Conservation (phyloP, 257 asterid genomes). For the Salvia splendens region DNA sequence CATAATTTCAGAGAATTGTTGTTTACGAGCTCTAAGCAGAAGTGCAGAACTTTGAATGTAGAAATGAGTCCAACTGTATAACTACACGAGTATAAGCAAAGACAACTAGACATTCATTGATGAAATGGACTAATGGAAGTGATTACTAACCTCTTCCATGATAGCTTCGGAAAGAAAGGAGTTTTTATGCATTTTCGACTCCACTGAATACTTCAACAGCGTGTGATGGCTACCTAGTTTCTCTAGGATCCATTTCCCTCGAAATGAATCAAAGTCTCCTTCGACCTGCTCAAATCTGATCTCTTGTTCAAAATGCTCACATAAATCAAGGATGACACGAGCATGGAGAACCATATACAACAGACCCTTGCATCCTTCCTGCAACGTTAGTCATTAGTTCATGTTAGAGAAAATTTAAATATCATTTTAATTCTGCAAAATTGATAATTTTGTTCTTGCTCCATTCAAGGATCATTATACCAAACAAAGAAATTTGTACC, state of each 20-base stretch:
- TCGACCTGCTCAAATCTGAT: constrained; percentile 89
- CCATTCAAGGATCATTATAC: constrained; percentile 9
- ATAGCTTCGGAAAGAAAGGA: constrained; percentile 95
- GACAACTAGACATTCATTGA: neutral
- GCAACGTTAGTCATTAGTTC: constrained; percentile 12
- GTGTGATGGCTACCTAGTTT: constrained; percentile 91
- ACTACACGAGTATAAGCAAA: neutral
- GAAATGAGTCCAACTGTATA: neutral
- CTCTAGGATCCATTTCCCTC: constrained; percentile 92
- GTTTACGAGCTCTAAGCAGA: no score
- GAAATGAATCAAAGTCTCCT: constrained; percentile 85
- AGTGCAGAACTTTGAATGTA: no score
- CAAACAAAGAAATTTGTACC: constrained; percentile 43
- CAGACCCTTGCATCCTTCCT: constrained; percentile 99
- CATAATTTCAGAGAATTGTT: no score
- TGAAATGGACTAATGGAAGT: constrained; percentile 7
- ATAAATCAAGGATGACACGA: constrained; percentile 81
- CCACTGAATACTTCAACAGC: constrained; percentile 78
- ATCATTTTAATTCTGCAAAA: neutral
- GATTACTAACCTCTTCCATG: constrained; percentile 83
- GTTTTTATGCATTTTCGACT: constrained; percentile 89
- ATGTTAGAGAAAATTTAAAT: neutral
- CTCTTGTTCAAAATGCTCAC: constrained; percentile 79
- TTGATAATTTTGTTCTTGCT: neutral
- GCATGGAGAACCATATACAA: constrained; percentile 97